Base-by-base conservation (phyloP, 768 basidiomycete species). In the Rubroboletus pulcherrimus region DNA sequence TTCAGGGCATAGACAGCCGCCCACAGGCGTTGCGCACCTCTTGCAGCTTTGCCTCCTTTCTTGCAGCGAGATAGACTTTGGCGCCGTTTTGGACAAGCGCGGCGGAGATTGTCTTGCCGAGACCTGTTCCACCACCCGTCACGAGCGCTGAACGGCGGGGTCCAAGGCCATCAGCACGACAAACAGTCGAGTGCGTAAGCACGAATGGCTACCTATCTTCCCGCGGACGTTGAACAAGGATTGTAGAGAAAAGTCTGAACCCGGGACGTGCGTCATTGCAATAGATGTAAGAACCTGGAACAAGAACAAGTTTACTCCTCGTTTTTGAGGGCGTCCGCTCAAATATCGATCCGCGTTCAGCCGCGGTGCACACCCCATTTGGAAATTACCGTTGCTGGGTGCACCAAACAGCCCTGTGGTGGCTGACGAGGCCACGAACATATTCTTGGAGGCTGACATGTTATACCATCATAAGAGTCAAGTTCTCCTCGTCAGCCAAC, bases 51-150 rank as follows among this genome's bases (percentile, higher is more conserved):
- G 76, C 68, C 73, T 91, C 89, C 67, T 92, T 93, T 53, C 93
- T 78, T 11, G 90, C 86, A 14, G 93, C 91, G 60, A 95, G 93
- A 73, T 94, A 93, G 40, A 96, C 93, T 62, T 84, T 87, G 34
- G 87, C 90, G 12, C 93, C 93, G 63, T 94, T 93, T 72, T 86
- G 82, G 1, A 87, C 89, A 61, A 91, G 86, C 1, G 89, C 86
- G 0, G 83, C 74, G 24, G 93, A 91, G 63, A 94, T 92, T 81
- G 91, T 87, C 64, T 82, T 85, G 8, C 92, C 92, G 43, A 95
- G 82, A 1, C 92, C 92, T 39, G 87, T 86, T 45, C 88, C 84
- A 21, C 92, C 92, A 3, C 92, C 92, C 1, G 90, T 93, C 19
- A 92, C 81, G 44, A 92, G 81, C 48, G 87, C 89, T 87, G 43